Base-by-base conservation (phyloP, 805 yeast species). In the Candida golubevii region DNA sequence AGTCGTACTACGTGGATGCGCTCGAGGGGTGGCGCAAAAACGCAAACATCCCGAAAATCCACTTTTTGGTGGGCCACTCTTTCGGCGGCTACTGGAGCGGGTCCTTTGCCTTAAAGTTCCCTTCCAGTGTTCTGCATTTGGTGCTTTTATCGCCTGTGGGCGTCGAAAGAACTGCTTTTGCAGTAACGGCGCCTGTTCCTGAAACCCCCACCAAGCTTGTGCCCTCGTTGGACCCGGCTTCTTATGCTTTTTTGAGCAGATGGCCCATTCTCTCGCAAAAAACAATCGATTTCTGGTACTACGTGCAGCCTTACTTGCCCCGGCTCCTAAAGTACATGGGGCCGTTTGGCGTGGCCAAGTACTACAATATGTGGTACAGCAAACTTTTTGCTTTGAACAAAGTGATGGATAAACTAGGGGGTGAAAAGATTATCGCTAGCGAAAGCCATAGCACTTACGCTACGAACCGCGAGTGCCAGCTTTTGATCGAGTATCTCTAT, bases 81-180 rank as follows among this genome's bases (percentile, higher is more conserved):
- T 80, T 79, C 50, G 95, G 95, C 29, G 93, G 88, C 0, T 82
- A 84, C 54, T 66, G 88, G 65, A 77, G 87, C 0, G 77, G 78
- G 39, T 76, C 82, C 7, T 86, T 83, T 59, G 72, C 85, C 1
- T 57, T 80, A 35, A 77, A 69, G 48, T 73, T 82, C 54, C 88
- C 89, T 0, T 58, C 75, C 0, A 58, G 70, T 5, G 69, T 87
- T 7, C 63, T 72, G 12, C 75, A 76, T 46, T 62, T 87, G 51
- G 68, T 84, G 2, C 65, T 86, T 23, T 75, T 83, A 3, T 81
- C 88, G 10, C 95, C 95, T 0, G 85, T 84, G 0, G 95, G 95
- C 0, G 80, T 86, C 14, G 95, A 87, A 54, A 69, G 87, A 36
- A 79, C 78, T 38, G 75, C 84, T 0, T 79, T 72, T 56, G 81